Base-by-base conservation (phyloP, 352 stramenopile genomes). In the Pythium guiyangense region DNA sequence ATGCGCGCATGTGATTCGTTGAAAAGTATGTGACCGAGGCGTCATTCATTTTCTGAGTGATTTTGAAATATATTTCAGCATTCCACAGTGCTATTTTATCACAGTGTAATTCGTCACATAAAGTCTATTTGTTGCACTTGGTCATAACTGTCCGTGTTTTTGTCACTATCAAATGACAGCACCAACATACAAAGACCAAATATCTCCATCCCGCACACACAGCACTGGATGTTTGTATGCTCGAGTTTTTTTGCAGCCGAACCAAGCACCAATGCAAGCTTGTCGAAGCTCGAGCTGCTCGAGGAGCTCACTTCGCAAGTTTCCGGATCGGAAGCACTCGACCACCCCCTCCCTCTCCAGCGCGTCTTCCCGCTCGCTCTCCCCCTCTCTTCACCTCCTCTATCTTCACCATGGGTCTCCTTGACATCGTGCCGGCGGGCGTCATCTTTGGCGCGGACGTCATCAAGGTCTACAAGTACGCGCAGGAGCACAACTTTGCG, bases 401-500 rank as follows among this genome's bases (percentile, higher is more conserved):
- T 44, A 52, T 6, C 22, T 22, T 22, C 43, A 87, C 54, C 59
- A 94, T 94, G 84, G 84, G 84, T 68, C 71, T 94, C 57, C 62
- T 91, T 39, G 84, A 94, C 52, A 88, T 94, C 59, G 84, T 94
- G 59, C 81, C 84, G 59, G 65, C 84, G 18, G 88, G 88, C 66
- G 86, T 96, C 34, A 74, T 96, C 66, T 96, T 90, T 70, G 86
- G 83, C 62, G 79, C 90, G 37, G 84, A 96, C 62, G 81, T 95
- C 43, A 67, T 92, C 62, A 88, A 95, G 73, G 82, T 97, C 52
- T 97, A 97, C 84, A 79, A 90, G 60, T 96, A 97, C 74, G 91
- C 91, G 51, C 94, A 97, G 70, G 80, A 96, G 67, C 69, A 97
- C 79, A 87, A 86, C 60, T 99, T 98, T 63, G 97, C 97, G 63